Conservation (phyloP, 176 grass and related monocot genomes). For the Carex littledalei region DNA sequence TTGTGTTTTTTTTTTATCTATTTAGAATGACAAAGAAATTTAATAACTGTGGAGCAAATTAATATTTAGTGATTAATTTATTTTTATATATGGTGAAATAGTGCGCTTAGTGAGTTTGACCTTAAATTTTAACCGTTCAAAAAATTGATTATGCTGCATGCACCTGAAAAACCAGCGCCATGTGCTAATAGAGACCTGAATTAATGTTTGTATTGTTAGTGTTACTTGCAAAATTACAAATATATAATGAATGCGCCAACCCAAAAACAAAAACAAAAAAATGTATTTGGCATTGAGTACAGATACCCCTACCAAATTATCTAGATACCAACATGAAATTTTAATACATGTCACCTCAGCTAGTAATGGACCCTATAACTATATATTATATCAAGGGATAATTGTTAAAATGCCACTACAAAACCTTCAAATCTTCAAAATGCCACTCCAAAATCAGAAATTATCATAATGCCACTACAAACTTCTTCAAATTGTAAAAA, state of each 20-base stretch:
- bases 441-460: no score
- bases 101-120: neutral
- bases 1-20: no score
- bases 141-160: neutral
- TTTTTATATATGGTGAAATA: neutral
- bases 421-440: no score
- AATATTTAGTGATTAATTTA: neutral
- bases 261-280: neutral
- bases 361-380: neutral
- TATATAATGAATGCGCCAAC: neutral
- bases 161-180: neutral
- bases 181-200: neutral
- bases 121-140: neutral
- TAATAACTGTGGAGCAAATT: neutral
- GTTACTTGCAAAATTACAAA: neutral
- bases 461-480: no score
- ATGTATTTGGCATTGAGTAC: neutral
- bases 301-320: neutral
- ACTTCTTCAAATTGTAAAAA: no score
- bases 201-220: neutral
- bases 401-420: no score
- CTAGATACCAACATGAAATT: neutral
- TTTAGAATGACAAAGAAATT: neutral
- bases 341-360: neutral
- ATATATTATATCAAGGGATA: neutral